Percentiles rank a stretch among this genome's conserved stretches.
phyloP scores from a whole-genome alignment of 257 asterid genomes.

The Penstemon newberryi region DNA sequence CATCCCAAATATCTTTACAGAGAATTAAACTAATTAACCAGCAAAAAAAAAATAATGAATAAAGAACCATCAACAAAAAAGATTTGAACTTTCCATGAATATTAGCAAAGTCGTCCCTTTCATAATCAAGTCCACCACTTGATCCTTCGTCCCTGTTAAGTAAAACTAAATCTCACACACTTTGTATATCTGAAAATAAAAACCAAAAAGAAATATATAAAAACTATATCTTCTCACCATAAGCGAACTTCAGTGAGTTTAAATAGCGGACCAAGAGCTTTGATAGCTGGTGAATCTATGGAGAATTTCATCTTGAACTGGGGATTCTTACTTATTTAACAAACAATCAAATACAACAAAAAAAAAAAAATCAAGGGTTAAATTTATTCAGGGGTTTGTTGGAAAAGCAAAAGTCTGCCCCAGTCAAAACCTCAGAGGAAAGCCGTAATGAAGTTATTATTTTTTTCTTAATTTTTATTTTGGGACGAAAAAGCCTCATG shows the following conservation, averaged over 20 bases:
- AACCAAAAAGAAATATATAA: neutral
- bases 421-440: no score
- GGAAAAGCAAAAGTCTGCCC: neutral
- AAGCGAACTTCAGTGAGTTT: conserved; percentile 72
- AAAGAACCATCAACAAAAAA: conserved; percentile 1
- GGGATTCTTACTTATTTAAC: neutral
- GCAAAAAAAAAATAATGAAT: neutral
- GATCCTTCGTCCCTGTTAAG: conserved; percentile 59
- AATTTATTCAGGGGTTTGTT: neutral
- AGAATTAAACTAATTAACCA: neutral
- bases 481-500: no score
- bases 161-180: conserved; percentile 15
- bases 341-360: neutral
- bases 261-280: conserved; percentile 69
- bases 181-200: neutral
- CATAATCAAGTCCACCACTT: conserved; percentile 31
- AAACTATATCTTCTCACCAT: conserved; percentile 40
- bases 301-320: conserved; percentile 38
- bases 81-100: conserved; percentile 38
- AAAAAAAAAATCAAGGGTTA: neutral
- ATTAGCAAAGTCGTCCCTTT: conserved; percentile 6
- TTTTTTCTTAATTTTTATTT: no score
- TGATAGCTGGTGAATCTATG: conserved; percentile 44
- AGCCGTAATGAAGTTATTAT: no score
- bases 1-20: conserved; percentile 19